These are phyloP conservation scores for Paracamarosporium sp. DNA, from an alignment of 2,329 filamentous ascomycete species.

Conservation along the genomic window DNA sequence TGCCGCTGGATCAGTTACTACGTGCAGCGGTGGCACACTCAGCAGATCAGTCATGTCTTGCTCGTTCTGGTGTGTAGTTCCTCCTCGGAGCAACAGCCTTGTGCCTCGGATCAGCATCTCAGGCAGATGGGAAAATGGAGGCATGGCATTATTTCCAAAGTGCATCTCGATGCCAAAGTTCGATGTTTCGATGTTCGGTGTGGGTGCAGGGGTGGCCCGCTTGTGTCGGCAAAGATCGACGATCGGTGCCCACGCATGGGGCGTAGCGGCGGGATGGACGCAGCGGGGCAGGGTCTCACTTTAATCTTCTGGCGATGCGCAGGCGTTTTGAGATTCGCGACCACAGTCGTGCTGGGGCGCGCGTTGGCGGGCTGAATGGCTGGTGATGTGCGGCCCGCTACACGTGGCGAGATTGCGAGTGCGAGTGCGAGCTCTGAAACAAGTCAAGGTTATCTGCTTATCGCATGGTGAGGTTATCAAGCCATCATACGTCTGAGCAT, in stretches of 20 bases:
- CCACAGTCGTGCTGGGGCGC: not conserved
- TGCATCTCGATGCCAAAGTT: not conserved
- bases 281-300: not conserved
- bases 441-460: no score
- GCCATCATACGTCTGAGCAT: not conserved
- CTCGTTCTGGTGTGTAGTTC: not conserved
- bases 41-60: not conserved
- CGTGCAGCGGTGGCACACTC: not conserved
- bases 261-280: not conserved
- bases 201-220: not conserved
- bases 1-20: not conserved
- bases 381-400: not conserved
- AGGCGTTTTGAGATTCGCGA: not conserved
- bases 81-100: not conserved
- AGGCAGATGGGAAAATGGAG: no score
- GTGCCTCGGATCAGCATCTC: not conserved
- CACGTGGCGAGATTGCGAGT: no score
- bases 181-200: slow-evolving; percentile 4
- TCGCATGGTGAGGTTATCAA: not conserved
- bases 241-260: not conserved
- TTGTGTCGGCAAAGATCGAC: not conserved
- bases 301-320: not conserved
- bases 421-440: no score
- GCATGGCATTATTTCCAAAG: not conserved
- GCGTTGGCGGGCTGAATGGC: not conserved